A percentile compares a stretch with the other conserved stretches of the same genome.
Evolutionary conservation across 148 eudicot genomes (phyloP).

Genomic region (Silene conica): DNA sequence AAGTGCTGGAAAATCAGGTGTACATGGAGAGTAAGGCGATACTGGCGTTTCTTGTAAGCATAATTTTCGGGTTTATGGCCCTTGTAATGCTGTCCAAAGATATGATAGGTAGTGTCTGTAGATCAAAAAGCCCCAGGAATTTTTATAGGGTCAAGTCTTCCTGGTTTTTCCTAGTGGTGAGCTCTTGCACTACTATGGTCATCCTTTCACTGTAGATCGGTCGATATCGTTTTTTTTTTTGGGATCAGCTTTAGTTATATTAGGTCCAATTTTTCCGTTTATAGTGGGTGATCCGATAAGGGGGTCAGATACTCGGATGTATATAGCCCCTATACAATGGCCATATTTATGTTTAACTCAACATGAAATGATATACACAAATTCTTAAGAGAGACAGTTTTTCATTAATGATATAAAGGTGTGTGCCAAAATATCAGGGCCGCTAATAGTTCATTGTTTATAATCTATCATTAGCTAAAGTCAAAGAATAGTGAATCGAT

Average conservation of each 20-base stretch:
- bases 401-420: too few species aligned
- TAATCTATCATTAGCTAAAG: neutral
- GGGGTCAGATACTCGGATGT: neutral
- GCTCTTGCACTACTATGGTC: slow-evolving; percentile 49
- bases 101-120: slow-evolving; percentile 39
- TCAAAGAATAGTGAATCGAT: neutral
- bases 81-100: slow-evolving; percentile 45
- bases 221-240: neutral
- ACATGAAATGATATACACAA: neutral
- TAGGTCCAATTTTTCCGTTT: neutral
- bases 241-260: neutral
- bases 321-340: neutral
- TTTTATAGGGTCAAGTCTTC: slow-evolving; percentile 69
- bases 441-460: neutral
- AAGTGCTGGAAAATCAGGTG: slow-evolving; percentile 56
- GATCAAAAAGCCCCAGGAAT: slow-evolving; percentile 53
- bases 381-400: too few species aligned
- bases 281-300: neutral
- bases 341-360: neutral
- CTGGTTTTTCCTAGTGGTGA: slow-evolving; percentile 65
- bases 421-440: neutral
- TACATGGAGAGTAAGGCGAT: slow-evolving; percentile 91
- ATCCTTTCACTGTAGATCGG: slow-evolving; percentile 49
- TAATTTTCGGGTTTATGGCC: slow-evolving; percentile 56
- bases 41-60: slow-evolving; percentile 54